Evolutionary conservation across 441 rosid species (phyloP).

Genomic region (Adansonia rubrostipa): DNA sequence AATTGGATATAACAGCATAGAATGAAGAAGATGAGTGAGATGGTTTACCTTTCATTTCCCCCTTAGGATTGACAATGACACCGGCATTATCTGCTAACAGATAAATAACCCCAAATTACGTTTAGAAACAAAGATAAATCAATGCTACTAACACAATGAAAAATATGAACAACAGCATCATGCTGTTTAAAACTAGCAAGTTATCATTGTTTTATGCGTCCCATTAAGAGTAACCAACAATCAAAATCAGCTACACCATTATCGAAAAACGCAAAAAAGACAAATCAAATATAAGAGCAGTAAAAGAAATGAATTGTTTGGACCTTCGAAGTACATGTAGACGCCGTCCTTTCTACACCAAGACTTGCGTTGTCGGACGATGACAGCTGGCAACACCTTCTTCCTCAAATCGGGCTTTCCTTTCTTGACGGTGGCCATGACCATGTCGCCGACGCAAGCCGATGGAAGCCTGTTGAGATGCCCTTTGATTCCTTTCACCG

Average conservation of each 20-base stretch:
- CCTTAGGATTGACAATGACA: conserved; percentile 71
- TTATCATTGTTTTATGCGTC: conserved; percentile 37
- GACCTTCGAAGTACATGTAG: conserved; percentile 27
- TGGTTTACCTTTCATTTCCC: conserved; percentile 67
- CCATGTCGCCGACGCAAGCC: conserved; percentile 21
- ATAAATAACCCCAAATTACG: neutral
- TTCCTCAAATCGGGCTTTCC: conserved; percentile 26
- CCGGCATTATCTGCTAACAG: conserved; percentile 63
- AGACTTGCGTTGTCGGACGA: neutral
- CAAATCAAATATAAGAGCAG: neutral
- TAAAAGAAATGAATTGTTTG: neutral
- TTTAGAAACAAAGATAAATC: neutral
- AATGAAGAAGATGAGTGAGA: neutral
- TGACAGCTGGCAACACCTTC: conserved; percentile 6
- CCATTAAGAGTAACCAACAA: conserved; percentile 27
- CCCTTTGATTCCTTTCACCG: conserved; percentile 20
- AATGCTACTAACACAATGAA: conserved; percentile 29
- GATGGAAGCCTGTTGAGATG: conserved; percentile 23
- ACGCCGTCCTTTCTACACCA: conserved; percentile 1
- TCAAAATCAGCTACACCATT: conserved; percentile 26
- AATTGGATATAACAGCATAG: neutral
- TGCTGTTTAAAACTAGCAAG: conserved; percentile 43
- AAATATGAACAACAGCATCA: conserved; percentile 21
- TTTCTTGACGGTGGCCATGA: conserved; percentile 23
- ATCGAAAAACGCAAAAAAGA: conserved; percentile 35